Percentiles rank a stretch among this genome's conserved stretches.
These are phyloP conservation scores for Spathaspora gorwiae DNA, from an alignment of 805 yeast genomes.

Conservation along the genomic window DNA sequence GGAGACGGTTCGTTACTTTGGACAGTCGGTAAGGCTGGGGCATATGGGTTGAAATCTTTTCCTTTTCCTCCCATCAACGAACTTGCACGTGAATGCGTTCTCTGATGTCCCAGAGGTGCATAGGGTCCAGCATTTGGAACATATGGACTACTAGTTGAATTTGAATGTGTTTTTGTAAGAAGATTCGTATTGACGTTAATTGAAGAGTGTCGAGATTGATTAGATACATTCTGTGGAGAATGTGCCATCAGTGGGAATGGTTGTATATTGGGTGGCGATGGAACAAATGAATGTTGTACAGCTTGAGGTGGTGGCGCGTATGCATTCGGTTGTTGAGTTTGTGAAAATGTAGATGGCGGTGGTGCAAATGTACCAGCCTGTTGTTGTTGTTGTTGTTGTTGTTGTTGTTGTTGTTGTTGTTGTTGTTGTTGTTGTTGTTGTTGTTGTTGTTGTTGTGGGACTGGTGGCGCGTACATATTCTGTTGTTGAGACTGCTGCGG, in stretches of 20 bases:
- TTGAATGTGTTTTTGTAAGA: constrained; percentile 13
- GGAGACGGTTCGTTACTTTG: not conserved
- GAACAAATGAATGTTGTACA: constrained; percentile 20
- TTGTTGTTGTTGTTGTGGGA: constrained; percentile 9
- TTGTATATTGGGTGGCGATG: constrained; percentile 3
- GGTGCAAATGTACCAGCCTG: not conserved
- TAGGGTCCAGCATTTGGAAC: constrained; percentile 43
- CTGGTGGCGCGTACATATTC: not conserved
- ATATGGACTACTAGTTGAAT: constrained; percentile 32
- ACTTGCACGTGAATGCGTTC: constrained; percentile 36
- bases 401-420: constrained; percentile 7
- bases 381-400: constrained; percentile 4
- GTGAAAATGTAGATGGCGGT: constrained; percentile 7
- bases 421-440: constrained; percentile 2
- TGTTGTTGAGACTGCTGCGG: constrained; percentile 10
- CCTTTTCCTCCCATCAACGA: constrained; percentile 38
- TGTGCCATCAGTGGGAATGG: constrained; percentile 4
- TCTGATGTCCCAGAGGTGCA: constrained; percentile 32
- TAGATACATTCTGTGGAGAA: not conserved
- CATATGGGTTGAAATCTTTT: constrained; percentile 39
- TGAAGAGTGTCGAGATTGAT: constrained; percentile 5
- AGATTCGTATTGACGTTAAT: constrained; percentile 20
- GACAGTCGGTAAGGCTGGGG: constrained; percentile 23
- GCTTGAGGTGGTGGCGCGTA: constrained; percentile 10
- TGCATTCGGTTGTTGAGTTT: constrained; percentile 21